phyloP scores from a whole-genome alignment of 192 early-diverging fungal species.

The Phlyctochytrium planicorne region DNA sequence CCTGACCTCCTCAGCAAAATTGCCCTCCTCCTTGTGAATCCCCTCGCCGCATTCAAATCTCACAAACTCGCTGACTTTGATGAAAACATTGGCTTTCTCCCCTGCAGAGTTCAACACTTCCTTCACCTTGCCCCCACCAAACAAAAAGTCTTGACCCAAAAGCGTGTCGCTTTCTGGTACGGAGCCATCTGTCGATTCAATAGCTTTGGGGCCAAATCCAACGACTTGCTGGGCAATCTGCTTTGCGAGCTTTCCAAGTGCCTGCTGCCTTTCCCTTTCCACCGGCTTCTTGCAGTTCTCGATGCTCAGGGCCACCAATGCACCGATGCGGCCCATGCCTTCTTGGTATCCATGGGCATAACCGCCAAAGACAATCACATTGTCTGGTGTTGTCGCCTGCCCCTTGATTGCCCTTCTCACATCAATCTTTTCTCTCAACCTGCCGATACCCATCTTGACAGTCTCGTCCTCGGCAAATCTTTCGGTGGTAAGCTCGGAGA shows the following conservation, averaged over 20 bases:
- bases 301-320: conserved; percentile 63
- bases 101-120: conserved; percentile 50
- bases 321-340: conserved; percentile 74
- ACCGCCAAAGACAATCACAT: conserved; percentile 39
- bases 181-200: conserved; percentile 6
- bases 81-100: conserved; percentile 33
- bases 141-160: conserved; percentile 54
- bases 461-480: too few species aligned
- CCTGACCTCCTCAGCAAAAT: conserved; percentile 83
- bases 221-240: conserved; percentile 86
- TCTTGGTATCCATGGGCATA: conserved; percentile 63
- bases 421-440: conserved; percentile 12
- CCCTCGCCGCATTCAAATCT: conserved; percentile 85
- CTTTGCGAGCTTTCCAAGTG: conserved; percentile 59
- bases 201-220: conserved; percentile 69
- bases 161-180: background rate
- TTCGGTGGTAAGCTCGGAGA: too few species aligned
- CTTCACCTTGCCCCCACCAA: conserved; percentile 71
- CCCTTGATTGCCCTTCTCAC: conserved; percentile 5
- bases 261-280: background rate
- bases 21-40: conserved; percentile 69
- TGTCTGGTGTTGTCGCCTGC: too few species aligned
- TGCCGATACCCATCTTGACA: too few species aligned
- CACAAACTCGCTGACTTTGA: conserved; percentile 67
- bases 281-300: conserved; percentile 4